phyloP scores from a whole-genome alignment of 1,139 yeast genomes.

The Nakaseomyces nivariensis region DNA sequence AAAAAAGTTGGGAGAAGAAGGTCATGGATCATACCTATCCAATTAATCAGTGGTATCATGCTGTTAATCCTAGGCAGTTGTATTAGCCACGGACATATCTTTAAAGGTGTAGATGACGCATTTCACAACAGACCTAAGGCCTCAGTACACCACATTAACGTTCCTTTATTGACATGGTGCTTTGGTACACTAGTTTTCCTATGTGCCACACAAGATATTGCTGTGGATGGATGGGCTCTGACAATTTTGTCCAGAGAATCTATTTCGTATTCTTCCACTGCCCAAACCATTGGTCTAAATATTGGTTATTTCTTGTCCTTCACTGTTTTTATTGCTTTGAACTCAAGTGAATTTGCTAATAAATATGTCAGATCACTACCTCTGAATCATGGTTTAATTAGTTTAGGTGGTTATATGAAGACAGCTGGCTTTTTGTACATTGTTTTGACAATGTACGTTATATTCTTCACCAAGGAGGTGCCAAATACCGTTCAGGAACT shows the following conservation, averaged over 20 bases:
- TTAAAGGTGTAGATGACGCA: slow-evolving; percentile 44
- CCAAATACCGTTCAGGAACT: slow-evolving; percentile 32
- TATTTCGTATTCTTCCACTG: slow-evolving; percentile 90
- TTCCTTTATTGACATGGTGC: slow-evolving; percentile 31
- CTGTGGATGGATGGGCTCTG: slow-evolving; percentile 98
- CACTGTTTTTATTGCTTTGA: slow-evolving; percentile 82
- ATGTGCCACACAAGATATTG: slow-evolving; percentile 97
- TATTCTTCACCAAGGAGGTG: slow-evolving; percentile 52
- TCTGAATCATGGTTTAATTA: slow-evolving; percentile 51
- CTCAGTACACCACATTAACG: slow-evolving; percentile 12
- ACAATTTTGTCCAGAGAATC: slow-evolving; percentile 73
- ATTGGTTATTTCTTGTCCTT: slow-evolving; percentile 87
- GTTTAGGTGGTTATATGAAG: slow-evolving; percentile 63
- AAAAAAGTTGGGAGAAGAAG: slow-evolving; percentile 67
- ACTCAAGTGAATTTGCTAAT: slow-evolving; percentile 88
- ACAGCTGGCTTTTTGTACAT: slow-evolving; percentile 74
- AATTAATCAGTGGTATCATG: slow-evolving; percentile 61
- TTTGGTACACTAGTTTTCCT: slow-evolving; percentile 73
- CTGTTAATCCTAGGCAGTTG: slow-evolving; percentile 52
- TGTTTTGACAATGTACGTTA: slow-evolving; percentile 52
- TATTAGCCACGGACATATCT: slow-evolving; percentile 40
- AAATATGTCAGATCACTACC: slow-evolving; percentile 62
- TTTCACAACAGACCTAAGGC: slow-evolving; percentile 15
- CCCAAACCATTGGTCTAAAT: slow-evolving; percentile 91
- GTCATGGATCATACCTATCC: slow-evolving; percentile 93